Base-by-base conservation (phyloP, 129 eudicot genomes). In the Logfia minima region DNA sequence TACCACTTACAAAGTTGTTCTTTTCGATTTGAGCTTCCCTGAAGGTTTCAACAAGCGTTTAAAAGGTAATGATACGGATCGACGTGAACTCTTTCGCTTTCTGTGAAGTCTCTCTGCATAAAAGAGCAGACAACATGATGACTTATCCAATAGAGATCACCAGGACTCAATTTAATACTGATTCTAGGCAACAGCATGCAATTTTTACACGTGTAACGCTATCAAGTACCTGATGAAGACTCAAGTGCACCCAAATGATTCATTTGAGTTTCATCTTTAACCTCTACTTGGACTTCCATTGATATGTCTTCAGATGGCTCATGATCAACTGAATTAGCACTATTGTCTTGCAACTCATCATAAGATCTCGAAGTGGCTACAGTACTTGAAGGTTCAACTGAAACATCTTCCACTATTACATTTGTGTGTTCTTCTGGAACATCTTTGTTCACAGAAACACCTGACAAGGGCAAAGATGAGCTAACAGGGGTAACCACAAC, bases 11-110 rank as follows among this genome's bases (percentile, higher is more conserved):
- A 83, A 72, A 69, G 70, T 51, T 76, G 70, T 66, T 53, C 63
- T 58, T 71, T 80, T 78, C 29, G 72, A 74, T 74, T 63, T 82
- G n/a, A 7, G 78, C 76, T 59, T 84, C 68, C 77, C 56, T 71
- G 81, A 70, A 68, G 85, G 85, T 61, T 72, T 82, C 71, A 88
- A 73, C 71, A 87, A 78, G 24, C 83, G 87, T 73, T 88, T 94
- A 74, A 88, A 88, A 71, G 96, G 96, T 68, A 88, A 87, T 58
- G 81, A 41, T 34, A 72, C 39, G 8, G 85, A 72, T 76, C 60
- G 81, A 62, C 11, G 66, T 69, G 85, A 68, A 76, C 63, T 66
- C 79, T 82, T 53, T 41, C 78, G 81, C 84, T 76, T 94, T 62
- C 79, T 73, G 72, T 82, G 69, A 9, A 68, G 74, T 77, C 77